A percentile compares a stretch with the other conserved stretches of the same genome.
Evolutionary conservation across 352 stramenopile genomes (phyloP).

Genomic region (Blastocystis sp.): DNA sequence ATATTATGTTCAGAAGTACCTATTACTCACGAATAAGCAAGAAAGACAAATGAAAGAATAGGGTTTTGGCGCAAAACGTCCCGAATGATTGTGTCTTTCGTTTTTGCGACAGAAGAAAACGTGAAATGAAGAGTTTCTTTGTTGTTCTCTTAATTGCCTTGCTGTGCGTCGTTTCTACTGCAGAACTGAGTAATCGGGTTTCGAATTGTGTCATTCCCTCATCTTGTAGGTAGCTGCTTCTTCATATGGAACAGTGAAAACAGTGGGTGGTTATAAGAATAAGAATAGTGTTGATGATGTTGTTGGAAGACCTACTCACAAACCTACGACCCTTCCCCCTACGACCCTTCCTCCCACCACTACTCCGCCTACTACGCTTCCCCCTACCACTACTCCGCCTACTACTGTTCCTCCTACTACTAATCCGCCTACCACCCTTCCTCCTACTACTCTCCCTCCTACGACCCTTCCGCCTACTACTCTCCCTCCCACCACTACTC

Average conservation of each 20-base stretch:
- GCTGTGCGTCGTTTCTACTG: background rate
- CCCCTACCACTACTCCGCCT: too few species aligned
- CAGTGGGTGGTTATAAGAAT: background rate
- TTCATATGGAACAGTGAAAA: background rate
- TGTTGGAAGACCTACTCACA: background rate
- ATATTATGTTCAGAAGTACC: background rate
- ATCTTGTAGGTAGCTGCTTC: background rate
- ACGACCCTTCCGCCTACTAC: background rate
- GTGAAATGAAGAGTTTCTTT: background rate
- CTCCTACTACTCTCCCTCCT: conserved; percentile 41
- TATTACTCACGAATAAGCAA: background rate
- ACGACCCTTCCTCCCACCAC: too few species aligned
- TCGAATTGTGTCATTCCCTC: background rate
- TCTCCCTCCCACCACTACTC: background rate
- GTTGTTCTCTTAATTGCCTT: background rate
- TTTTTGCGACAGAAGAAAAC: background rate
- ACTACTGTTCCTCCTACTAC: background rate
- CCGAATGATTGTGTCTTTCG: background rate
- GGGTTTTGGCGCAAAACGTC: background rate
- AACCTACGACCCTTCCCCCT: conserved; percentile 52
- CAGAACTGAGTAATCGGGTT: background rate
- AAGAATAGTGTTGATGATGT: conserved; percentile 13
- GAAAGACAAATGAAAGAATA: background rate
- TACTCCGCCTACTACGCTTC: too few species aligned
- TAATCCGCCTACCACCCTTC: conserved; percentile 1